Evolutionary conservation across 176 grass and related monocot species (phyloP).

Genomic region (Triticum turgidum): DNA sequence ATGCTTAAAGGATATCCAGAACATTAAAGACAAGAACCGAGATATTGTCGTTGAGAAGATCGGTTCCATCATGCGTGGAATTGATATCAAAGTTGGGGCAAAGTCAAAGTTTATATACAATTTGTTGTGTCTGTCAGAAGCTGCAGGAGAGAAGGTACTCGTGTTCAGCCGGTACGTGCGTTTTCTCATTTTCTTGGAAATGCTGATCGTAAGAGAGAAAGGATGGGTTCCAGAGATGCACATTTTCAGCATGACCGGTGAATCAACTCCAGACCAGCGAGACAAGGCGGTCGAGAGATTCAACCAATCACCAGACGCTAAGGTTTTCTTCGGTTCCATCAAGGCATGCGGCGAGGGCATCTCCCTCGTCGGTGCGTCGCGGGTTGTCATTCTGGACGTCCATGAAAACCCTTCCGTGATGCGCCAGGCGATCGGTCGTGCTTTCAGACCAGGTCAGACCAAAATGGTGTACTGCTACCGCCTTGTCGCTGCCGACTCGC

Average conservation of each 20-base stretch:
- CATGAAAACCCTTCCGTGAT: slow-evolving; percentile 86
- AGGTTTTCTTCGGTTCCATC: slow-evolving; percentile 78
- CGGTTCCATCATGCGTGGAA: slow-evolving; percentile 31
- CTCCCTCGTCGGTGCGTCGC: slow-evolving; percentile 69
- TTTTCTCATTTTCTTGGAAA: slow-evolving; percentile 63
- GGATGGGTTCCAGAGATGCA: slow-evolving; percentile 62
- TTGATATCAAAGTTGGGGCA: slow-evolving; percentile 53
- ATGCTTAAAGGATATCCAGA: slow-evolving; percentile 48
- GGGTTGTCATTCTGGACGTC: slow-evolving; percentile 73
- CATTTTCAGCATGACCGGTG: slow-evolving; percentile 55
- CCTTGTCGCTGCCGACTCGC: slow-evolving; percentile 52
- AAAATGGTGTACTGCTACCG: slow-evolving; percentile 72
- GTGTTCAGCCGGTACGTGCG: slow-evolving; percentile 72
- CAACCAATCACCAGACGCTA: slow-evolving; percentile 65
- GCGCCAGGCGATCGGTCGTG: slow-evolving; percentile 68
- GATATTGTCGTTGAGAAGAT: slow-evolving; percentile 35
- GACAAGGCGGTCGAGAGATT: slow-evolving; percentile 61
- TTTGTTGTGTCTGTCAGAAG: slow-evolving; percentile 62
- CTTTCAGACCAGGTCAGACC: slow-evolving; percentile 71
- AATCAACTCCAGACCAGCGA: slow-evolving; percentile 45
- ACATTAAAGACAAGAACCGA: slow-evolving; percentile 20
- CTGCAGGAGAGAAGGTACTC: slow-evolving; percentile 64
- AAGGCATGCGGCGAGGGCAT: slow-evolving; percentile 88
- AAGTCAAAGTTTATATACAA: slow-evolving; percentile 67
- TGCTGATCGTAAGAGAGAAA: slow-evolving; percentile 48